Evolutionary conservation across 2,329 filamentous ascomycete species (phyloP).

Genomic region (Falciphora oryzae): DNA sequence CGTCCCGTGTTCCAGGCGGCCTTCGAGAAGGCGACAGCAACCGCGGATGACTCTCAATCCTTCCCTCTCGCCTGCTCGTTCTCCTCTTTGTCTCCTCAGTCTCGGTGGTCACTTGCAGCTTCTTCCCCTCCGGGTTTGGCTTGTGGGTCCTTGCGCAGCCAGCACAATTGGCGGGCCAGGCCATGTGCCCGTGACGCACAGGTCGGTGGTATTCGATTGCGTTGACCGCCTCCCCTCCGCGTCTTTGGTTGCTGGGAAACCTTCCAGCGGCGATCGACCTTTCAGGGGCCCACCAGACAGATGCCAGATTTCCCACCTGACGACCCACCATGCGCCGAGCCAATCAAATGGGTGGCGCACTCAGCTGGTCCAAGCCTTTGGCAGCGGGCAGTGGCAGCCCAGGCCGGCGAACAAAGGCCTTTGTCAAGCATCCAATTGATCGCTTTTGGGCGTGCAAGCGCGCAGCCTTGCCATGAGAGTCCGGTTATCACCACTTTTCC

Average conservation of each 20-base stretch:
- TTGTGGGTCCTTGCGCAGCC: neutral
- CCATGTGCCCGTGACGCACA: neutral
- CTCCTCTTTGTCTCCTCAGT: neutral
- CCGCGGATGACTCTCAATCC: too few relatives aligned
- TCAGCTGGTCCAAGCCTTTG: too few relatives aligned
- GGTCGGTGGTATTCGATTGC: neutral
- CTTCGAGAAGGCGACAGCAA: too few relatives aligned
- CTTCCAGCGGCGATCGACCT: neutral
- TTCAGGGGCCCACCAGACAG: neutral
- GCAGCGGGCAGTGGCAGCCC: too few relatives aligned
- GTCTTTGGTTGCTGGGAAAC: slow-evolving; percentile 3
- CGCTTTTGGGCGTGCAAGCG: neutral
- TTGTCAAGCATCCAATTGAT: neutral
- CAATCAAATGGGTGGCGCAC: slow-evolving; percentile 7
- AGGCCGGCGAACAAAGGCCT: neutral
- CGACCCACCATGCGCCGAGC: too few relatives aligned
- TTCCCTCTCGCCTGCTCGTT: neutral
- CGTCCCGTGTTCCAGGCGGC: too few relatives aligned
- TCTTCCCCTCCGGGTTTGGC: too few relatives aligned
- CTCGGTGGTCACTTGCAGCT: too few relatives aligned
- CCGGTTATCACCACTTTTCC: neutral
- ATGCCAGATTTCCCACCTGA: neutral
- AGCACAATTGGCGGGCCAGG: too few relatives aligned
- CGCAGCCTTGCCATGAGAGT: neutral
- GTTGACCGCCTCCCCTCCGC: neutral